Evolutionary conservation across 2,329 filamentous ascomycete species (phyloP), one percentile per base, ranked within the genome.

Genomic region (Aspergillus pseudonomiae): DNA sequence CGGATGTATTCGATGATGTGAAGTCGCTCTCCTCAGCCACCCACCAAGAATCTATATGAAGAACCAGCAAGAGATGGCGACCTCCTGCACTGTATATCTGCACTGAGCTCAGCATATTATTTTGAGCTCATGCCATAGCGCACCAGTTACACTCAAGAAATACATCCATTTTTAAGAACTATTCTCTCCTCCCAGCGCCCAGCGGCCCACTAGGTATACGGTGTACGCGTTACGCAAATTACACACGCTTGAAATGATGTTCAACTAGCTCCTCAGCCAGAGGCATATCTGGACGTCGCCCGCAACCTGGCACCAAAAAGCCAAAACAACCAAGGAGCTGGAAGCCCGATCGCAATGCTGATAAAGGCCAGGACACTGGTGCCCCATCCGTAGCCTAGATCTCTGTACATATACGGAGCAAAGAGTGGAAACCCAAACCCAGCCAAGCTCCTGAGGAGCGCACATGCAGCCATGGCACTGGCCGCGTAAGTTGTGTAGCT

Each of bases 311-410:
- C 76, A 0, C 83, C 83, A 71, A 74, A 83, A 46, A 68, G 77
- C 81, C 81, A 84, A 58, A 85, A 68, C 57, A 83, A 60, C 11
- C 83, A 70, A 3, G 82, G 82, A 19, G 80, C 80, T 0, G 80
- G 78, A 11, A 82, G 48, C 2, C 77, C 76, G 12, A 79, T 59
- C 1, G 43, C 71, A 45, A 78, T 68, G 0, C 65, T 70, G 57
- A 78, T 63, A 55, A 77, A 77, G 5, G 68, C 78, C 30, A 80
- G 68, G 41, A 78, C 28, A 57, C 69, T 75, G 32, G 73, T 77
- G 0, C 75, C 75, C 75, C 75, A 78, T 6, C 71, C 70, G 55
- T 73, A 71, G 7, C 70, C 65, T 32, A 78, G 65, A 21, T 67
- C 61, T 3, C 65, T 19, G 60, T 74, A 77, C 73, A 77, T 69